Evolutionary conservation across 1,139 yeast genomes (phyloP), one percentile per base, ranked within the genome.

Genomic region (Suhomyces panamericanus): DNA sequence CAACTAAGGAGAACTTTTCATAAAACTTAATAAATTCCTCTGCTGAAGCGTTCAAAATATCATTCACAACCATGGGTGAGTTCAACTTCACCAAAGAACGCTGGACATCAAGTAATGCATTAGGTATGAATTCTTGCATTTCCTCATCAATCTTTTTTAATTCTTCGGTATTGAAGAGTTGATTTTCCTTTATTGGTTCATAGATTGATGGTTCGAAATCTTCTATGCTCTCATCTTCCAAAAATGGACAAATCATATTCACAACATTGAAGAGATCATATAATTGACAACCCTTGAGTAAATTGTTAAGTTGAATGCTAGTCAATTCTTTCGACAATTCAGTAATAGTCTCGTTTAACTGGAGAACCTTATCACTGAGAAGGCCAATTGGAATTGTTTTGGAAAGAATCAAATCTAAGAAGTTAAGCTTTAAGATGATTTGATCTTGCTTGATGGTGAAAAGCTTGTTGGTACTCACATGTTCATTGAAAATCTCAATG

Each of bases 231-330:
- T 41, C 48, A 9, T 43, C 42, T 38, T 77, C 82, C 46, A 80
- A 77, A 17, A 83, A 64, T 13, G 87, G 85, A 59, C 80, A 81
- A n/a, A 85, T 83, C 86, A 85, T 82, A 54, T 83, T 82, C 42
- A 83, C 68, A 39, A 85, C 64, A 55, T 84, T 85, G 58, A 73
- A 81, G 51, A 78, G 80, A 44, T 84, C 80, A 22, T 66, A 68
- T 31, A 85, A 61, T 0, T 78, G 76, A 30, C 86, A 75, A 28
- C 73, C 75, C 14, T 66, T 64, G 34, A 85, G 64, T 13, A 85
- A 59, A 1, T 61, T 52, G 17, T 66, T 69, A 24, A 70, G 69
- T 52, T 80, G 82, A 17, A 73, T 54, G 29, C 69, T 68, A 14
- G 69, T 63, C 43, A 80, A 52, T 22, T 70, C 64, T 2, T 61